phyloP scores from a whole-genome alignment of 352 stramenopile genomes.

The Globisporangium megalacanthum region DNA sequence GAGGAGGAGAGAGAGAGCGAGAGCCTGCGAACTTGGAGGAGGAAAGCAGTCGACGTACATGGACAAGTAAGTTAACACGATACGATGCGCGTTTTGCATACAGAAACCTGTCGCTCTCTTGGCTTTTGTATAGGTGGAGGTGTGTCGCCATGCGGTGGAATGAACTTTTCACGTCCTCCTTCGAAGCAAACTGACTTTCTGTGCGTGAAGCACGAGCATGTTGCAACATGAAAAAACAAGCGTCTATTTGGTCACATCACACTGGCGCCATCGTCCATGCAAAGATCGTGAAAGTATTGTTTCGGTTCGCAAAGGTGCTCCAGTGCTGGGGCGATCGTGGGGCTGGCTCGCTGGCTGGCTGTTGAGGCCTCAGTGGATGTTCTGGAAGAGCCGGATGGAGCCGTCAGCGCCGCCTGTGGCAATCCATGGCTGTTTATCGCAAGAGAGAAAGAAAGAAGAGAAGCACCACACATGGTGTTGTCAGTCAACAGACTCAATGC shows the following conservation, averaged over 20 bases:
- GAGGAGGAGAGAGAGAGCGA: background rate
- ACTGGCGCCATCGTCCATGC: background rate
- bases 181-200: background rate
- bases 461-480: background rate
- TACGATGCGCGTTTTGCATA: constrained; percentile 1
- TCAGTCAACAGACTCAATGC: background rate
- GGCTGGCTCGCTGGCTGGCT: background rate
- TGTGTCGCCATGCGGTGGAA: too few relatives aligned
- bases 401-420: constrained; percentile 94
- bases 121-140: too few relatives aligned
- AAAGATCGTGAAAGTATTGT: too few relatives aligned
- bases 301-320: background rate
- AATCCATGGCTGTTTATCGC: constrained; percentile 72
- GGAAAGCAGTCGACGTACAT: background rate
- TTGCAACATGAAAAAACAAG: constrained; percentile 1
- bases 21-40: constrained; percentile 1
- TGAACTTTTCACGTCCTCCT: too few relatives aligned
- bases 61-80: constrained; percentile 6
- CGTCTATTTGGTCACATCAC: constrained; percentile 3
- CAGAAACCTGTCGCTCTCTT: background rate
- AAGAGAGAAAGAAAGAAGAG: constrained; percentile 11
- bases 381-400: constrained; percentile 95
- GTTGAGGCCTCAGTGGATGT: constrained; percentile 82
- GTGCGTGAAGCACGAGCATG: background rate
- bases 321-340: background rate